Base-by-base conservation (phyloP, 192 early-diverging fungal genomes). In the Coemansia sp. region DNA sequence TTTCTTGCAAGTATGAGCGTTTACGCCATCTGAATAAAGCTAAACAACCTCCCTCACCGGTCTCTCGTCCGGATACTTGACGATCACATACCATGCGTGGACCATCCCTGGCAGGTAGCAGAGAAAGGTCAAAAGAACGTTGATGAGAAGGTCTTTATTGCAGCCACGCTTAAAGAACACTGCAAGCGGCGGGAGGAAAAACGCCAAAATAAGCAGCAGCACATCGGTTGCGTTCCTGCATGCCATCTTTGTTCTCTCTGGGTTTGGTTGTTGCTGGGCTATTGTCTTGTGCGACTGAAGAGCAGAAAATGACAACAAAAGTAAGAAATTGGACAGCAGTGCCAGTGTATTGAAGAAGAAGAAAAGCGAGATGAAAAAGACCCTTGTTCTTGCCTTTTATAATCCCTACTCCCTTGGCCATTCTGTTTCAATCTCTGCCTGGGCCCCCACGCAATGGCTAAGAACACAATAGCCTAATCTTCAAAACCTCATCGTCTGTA, bases 101-200 rank as follows among this genome's bases (percentile, higher is more conserved):
- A 88, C 72, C 50, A 89, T 83, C 66, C 89, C 91, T 1, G 89
- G 89, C 35, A 92, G 70, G 60, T 65, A 88, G 22, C 89, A 89
- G 33, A 93, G 79, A 58, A 85, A 62, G 0, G 90, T 91, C 71
- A 93, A 79, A 14, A 73, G 35, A 61, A 92, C 81, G 79, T 91
- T 91, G 64, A 93, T 88, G 25, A 85, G 63, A 11, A 91, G 67
- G 52, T 89, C 89, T 25, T 23, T 38, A 14, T 64, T 63, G 71
- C 79, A 85, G 38, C 88, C 89, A 29, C 69, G 75, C 68, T 87
- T 87, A 50, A 91, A 69, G 48, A 86, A 78, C 25, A 88, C 89
- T 22, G 85, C 86, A 3, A 89, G 62, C 36, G 89, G 89, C 14
- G 89, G 89, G 15, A 90, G 69, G 73, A 83, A 75, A 56, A 83